A percentile compares a stretch with the other conserved stretches of the same genome.
Evolutionary conservation across 371 early-diverging fungal genomes (phyloP).

Genomic region (Coemansia sp.): DNA sequence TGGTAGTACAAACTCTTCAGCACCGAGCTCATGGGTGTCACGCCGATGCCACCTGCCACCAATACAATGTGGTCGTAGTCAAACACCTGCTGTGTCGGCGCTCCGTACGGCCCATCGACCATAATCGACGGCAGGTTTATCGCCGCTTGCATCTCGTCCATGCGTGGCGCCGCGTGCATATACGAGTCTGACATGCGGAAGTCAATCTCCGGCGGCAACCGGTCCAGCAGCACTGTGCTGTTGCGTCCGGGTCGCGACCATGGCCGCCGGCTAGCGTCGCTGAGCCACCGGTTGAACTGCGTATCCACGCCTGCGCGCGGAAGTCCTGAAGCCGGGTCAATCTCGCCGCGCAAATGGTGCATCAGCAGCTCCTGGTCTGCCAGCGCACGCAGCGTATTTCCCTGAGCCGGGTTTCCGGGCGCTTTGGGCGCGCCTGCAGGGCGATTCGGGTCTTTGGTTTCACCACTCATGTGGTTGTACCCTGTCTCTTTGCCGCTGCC

Average conservation of each 20-base stretch:
- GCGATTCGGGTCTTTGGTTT: slow-evolving; percentile 4
- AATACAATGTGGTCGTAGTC: slow-evolving; percentile 73
- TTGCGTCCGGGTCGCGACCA: slow-evolving; percentile 47
- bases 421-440: not conserved
- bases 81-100: slow-evolving; percentile 81
- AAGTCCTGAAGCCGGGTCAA: slow-evolving; percentile 35
- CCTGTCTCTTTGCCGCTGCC: slow-evolving; percentile 4
- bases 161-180: slow-evolving; percentile 3
- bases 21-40: slow-evolving; percentile 70
- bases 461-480: not conserved
- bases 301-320: slow-evolving; percentile 27
- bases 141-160: slow-evolving; percentile 20
- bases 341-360: slow-evolving; percentile 41
- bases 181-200: slow-evolving; percentile 33
- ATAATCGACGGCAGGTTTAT: slow-evolving; percentile 62
- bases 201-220: slow-evolving; percentile 44
- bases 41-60: slow-evolving; percentile 79
- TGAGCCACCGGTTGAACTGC: slow-evolving; percentile 17
- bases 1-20: slow-evolving; percentile 63
- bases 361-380: slow-evolving; percentile 49
- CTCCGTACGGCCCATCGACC: slow-evolving; percentile 85
- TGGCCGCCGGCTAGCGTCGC: slow-evolving; percentile 25
- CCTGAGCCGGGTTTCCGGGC: slow-evolving; percentile 8
- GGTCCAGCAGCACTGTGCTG: slow-evolving; percentile 43
- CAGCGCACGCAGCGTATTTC: slow-evolving; percentile 34